Base-by-base conservation (phyloP, 140 eudicot species). In the Flaveria floridana region DNA sequence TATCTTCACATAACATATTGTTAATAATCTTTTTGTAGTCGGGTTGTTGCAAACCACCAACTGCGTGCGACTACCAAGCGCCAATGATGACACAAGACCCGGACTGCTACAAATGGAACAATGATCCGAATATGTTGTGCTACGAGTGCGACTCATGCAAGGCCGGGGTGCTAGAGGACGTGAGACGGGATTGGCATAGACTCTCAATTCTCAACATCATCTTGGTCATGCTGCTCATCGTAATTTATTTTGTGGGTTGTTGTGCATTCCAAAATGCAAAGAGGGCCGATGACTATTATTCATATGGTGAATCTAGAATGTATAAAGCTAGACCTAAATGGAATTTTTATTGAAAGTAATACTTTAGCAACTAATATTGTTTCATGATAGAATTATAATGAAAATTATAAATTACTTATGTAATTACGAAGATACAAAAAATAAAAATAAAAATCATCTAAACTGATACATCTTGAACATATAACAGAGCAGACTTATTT, bases 11-110 rank as follows among this genome's bases (percentile, higher is more conserved):
- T 42, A 42, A 42, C 12, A 42, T 34, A 34, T 4, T 61, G 7
- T n/a, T 78, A 50, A 62, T 50, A 59, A 16, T 65, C 7, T 80
- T 66, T 30, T 1, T 84, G 84, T 80, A 94, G 97, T 94, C 99
- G 14, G 97, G 99, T 6, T 94, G 99, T 79, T 94, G 99, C 85
- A 94, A 94, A 76, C 99, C 99, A 25, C 95, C 97, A 78, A 94
- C 85, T 3, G 58, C 96, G 37, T 94, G 99, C 79, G 80, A 83
- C 66, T 94, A 94, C 46, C 85, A 63, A 11, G 82, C 78, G 18
- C 75, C 90, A 14, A 78, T 74, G 84, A 69, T 75, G 82, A 81
- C 83, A 20, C 97, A 90, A 68, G 97, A 94, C 23, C 72, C 82
- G 2, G 99, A 94, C 73, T 90, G 99, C 82, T 88, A 83, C 79